Evolutionary conservation across 331 rosid species (phyloP), one percentile per base, ranked within the genome.

Genomic region (Pyrus hybrid): DNA sequence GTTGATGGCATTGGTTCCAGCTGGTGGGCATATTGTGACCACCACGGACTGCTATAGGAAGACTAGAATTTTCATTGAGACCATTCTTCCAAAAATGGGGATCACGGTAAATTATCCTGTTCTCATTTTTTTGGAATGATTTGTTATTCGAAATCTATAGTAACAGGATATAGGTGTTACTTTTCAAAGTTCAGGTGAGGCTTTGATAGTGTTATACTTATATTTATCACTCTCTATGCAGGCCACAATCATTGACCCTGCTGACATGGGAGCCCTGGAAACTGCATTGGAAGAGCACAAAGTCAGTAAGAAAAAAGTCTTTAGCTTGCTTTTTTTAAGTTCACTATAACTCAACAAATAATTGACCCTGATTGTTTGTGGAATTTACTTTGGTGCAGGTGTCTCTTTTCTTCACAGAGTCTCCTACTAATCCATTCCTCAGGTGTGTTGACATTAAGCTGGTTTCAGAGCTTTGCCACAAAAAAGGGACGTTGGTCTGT

Each of bases 41-140:
- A 94, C 98, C 35, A 91, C 98, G 5, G 97, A 94, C 81, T 94
- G 97, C 83, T 94, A 94, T 74, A 85, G 97, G 85, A 94, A 91
- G 91, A 91, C 98, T 29, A 89, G 98, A 71, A 80, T 94, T 16
- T 94, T 94, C 82, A 91, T 94, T 2, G 93, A 91, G 85, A 88
- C 89, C 22, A 21, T 94, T 76, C 95, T 91, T 58, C 97, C 97
- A 18, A 94, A 90, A 86, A 90, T 91, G 97, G 95, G 97, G 68
- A 91, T 94, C 85, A 77, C 85, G 87, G 98, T 93, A 88, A 70
- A 57, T 4, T 58, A 26, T 78, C 17, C 7, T 22, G 71, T 20
- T 67, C 20, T 51, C 23, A 41, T 4, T 17, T 11, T 26, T 62
- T 68, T 35, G 74, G 8, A 32, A 12, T 63, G 8, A 53, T 5